Percentiles rank a stretch among this genome's conserved stretches.
Evolutionary conservation across 768 basidiomycete species (phyloP).

Genomic region (Kwoniella shandongensis): DNA sequence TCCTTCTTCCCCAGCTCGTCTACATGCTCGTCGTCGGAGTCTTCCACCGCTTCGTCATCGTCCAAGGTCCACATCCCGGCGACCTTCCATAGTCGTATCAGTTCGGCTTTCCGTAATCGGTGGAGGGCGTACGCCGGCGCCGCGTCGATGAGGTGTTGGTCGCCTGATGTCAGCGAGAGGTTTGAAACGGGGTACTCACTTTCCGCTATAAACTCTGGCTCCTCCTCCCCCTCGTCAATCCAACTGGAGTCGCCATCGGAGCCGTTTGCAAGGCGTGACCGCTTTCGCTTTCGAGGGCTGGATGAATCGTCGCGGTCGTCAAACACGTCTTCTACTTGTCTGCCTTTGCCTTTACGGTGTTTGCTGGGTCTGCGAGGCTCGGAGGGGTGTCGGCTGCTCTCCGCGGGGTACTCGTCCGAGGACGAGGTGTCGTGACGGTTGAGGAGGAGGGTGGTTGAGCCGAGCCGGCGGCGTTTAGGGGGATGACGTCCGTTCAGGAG

Average conservation of each 20-base stretch:
- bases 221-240: constrained; percentile 40
- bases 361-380: constrained; percentile 21
- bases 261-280: constrained; percentile 17
- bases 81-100: constrained; percentile 52
- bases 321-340: constrained; percentile 8
- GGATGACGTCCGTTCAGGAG: constrained; percentile 18
- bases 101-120: constrained; percentile 48
- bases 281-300: constrained; percentile 39
- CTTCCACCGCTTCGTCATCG: constrained; percentile 16
- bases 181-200: constrained; percentile 27
- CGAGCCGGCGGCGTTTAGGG: constrained; percentile 31
- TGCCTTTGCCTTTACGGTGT: constrained; percentile 7
- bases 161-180: constrained; percentile 29
- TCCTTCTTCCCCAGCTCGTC: constrained; percentile 46
- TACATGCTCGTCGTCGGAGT: constrained; percentile 29
- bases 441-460: constrained; percentile 21
- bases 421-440: no score
- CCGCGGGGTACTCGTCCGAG: background rate
- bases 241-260: constrained; percentile 34
- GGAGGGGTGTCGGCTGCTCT: constrained; percentile 5
- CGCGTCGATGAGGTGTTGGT: constrained; percentile 46
- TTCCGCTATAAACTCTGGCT: constrained; percentile 46
- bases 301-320: constrained; percentile 5
- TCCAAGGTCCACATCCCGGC: constrained; percentile 47
- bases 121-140: constrained; percentile 46